These are phyloP conservation scores for Striga asiatica DNA, from an alignment of 257 asterid species.

Conservation along the genomic window DNA sequence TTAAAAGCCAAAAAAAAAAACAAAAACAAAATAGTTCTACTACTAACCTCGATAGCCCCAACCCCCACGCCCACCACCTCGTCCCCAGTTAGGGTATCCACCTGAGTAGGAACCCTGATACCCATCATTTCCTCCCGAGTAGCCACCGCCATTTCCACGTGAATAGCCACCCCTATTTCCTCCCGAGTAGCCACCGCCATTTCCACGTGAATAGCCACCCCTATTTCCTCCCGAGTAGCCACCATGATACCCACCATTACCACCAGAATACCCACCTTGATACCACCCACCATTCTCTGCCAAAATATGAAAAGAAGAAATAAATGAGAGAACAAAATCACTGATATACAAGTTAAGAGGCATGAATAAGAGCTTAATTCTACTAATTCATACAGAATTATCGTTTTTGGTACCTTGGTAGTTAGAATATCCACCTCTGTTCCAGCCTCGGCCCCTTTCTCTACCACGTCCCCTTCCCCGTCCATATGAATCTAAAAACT, in stretches of 20 bases:
- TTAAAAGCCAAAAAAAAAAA: too few relatives aligned
- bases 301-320: neutral
- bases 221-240: constrained; percentile 14
- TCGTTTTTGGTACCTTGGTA: constrained; percentile 26
- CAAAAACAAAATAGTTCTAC: constrained; percentile 1
- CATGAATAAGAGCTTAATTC: neutral
- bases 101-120: neutral
- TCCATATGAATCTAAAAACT: constrained; percentile 57
- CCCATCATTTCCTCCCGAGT: constrained; percentile 20
- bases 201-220: constrained; percentile 20
- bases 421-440: constrained; percentile 76
- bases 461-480: constrained; percentile 86
- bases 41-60: constrained; percentile 61
- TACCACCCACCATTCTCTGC: constrained; percentile 40
- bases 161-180: constrained; percentile 11
- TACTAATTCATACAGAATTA: neutral
- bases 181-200: constrained; percentile 4
- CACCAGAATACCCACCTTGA: neutral
- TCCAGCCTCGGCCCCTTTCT: constrained; percentile 88
- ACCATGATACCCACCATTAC: neutral
- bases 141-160: constrained; percentile 5
- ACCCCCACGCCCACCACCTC: constrained; percentile 38
- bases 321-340: neutral
- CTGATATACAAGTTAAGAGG: neutral
- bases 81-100: constrained; percentile 21